Conservation (phyloP, 2,329 filamentous ascomycete species). For the Neofusicoccum ribis region DNA sequence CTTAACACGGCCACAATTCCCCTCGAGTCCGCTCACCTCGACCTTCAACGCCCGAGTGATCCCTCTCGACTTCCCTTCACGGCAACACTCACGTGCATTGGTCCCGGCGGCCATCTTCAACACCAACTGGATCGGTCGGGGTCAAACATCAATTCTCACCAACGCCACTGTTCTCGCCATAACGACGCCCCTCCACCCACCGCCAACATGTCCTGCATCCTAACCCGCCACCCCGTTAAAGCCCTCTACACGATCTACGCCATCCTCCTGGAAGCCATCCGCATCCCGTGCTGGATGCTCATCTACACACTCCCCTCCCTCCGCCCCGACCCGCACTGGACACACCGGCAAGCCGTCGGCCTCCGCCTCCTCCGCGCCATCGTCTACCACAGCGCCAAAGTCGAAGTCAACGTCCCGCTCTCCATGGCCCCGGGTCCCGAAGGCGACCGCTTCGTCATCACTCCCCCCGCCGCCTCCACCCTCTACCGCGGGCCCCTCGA, state of each 20-base stretch:
- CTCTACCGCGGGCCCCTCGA: slow-evolving; percentile 34
- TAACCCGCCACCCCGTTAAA: slow-evolving; percentile 42
- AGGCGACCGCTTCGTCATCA: slow-evolving; percentile 40
- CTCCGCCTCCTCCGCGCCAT: slow-evolving; percentile 35
- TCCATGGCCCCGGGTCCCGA: slow-evolving; percentile 39
- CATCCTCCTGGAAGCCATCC: slow-evolving; percentile 31
- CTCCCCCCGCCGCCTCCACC: slow-evolving; percentile 26
- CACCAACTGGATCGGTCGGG: background rate
- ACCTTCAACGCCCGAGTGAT: no score
- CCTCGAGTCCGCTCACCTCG: background rate
- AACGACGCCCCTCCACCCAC: no score
- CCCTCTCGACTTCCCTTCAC: background rate
- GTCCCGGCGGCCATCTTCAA: background rate
- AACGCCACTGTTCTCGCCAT: background rate
- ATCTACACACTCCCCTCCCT: slow-evolving; percentile 36
- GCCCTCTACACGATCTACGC: slow-evolving; percentile 40
- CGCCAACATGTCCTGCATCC: slow-evolving; percentile 8
- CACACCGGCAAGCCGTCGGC: slow-evolving; percentile 39
- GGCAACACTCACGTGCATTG: background rate
- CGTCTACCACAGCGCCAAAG: slow-evolving; percentile 33
- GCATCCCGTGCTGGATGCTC: slow-evolving; percentile 43
- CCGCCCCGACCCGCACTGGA: slow-evolving; percentile 44
- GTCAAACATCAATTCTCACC: background rate
- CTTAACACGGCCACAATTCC: background rate
- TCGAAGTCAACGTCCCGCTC: slow-evolving; percentile 32